These are phyloP conservation scores for Cryphonectria carpinicola DNA, from an alignment of 2,329 filamentous ascomycete species.

Conservation along the genomic window DNA sequence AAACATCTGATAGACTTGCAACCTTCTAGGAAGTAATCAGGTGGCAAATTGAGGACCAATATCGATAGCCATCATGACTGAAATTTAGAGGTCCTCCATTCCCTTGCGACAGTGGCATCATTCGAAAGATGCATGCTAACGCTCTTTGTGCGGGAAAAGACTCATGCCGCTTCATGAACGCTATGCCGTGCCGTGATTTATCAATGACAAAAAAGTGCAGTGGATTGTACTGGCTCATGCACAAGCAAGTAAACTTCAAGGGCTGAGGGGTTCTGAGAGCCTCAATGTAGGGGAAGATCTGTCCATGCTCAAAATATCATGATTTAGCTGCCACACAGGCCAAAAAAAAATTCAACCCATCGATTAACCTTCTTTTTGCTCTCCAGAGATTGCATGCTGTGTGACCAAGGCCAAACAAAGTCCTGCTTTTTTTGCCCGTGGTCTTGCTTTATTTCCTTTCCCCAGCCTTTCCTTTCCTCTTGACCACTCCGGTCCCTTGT, in stretches of 20 bases:
- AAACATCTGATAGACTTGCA: too few species aligned
- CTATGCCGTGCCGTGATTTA: neutral
- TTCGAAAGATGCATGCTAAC: neutral
- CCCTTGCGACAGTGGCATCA: neutral
- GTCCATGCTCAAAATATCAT: neutral
- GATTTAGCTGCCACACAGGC: neutral
- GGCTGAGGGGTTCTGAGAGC: neutral
- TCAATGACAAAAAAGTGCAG: neutral
- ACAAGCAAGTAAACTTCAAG: neutral
- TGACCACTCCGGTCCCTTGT: neutral
- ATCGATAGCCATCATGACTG: neutral
- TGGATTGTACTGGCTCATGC: neutral
- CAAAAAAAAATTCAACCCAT: neutral
- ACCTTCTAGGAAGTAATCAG: too few species aligned
- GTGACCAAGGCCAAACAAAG: neutral
- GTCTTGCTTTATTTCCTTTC: neutral
- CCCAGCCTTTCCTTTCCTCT: neutral
- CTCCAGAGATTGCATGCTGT: neutral
- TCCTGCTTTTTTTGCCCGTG: neutral
- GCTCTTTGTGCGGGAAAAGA: neutral
- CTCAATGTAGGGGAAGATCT: neutral
- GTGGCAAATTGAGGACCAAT: too few species aligned
- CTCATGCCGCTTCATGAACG: neutral
- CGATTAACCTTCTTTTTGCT: neutral
- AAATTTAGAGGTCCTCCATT: neutral